Evolutionary conservation across 768 basidiomycete species (phyloP).

Genomic region (Pleurotus salmoneostramineus): DNA sequence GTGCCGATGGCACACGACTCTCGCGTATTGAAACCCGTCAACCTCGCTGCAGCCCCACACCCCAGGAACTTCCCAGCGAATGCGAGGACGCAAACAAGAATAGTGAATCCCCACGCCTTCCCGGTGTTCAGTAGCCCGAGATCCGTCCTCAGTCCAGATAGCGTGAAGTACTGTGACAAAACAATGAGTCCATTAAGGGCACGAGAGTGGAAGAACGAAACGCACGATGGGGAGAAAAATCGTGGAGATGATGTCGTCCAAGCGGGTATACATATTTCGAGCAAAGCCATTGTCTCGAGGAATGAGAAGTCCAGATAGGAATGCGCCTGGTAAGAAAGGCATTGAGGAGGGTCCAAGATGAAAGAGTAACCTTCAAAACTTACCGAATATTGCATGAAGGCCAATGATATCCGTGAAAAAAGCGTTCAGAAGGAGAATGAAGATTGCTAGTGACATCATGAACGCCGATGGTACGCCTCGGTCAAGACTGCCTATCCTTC

Average conservation of each 20-base stretch:
- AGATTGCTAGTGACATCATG: not conserved
- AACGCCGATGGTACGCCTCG: not conserved
- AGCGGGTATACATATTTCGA: not conserved
- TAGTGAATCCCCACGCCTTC: constrained; percentile 3
- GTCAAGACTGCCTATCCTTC: not conserved
- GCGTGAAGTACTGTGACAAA: not conserved
- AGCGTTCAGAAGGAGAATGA: not conserved
- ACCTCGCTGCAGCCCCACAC: too few species aligned
- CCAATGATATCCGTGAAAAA: constrained; percentile 5
- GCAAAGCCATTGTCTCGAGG: not conserved
- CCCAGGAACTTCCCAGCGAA: too few species aligned
- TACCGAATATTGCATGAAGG: constrained; percentile 4
- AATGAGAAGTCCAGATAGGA: not conserved
- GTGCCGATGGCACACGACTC: too few species aligned
- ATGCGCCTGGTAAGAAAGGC: not conserved
- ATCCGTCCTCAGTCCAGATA: constrained; percentile 1
- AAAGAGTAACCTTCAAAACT: not conserved
- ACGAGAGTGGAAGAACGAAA: not conserved
- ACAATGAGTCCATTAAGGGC: not conserved
- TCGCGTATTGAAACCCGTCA: too few species aligned
- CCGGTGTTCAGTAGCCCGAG: not conserved
- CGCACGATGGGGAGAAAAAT: constrained; percentile 1
- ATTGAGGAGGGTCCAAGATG: not conserved
- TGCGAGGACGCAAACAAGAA: not conserved
- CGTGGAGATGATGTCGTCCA: constrained; percentile 3